These are phyloP conservation scores for Trypethelium eluteriae DNA, from an alignment of 495 filamentous ascomycete genomes.

Conservation along the genomic window DNA sequence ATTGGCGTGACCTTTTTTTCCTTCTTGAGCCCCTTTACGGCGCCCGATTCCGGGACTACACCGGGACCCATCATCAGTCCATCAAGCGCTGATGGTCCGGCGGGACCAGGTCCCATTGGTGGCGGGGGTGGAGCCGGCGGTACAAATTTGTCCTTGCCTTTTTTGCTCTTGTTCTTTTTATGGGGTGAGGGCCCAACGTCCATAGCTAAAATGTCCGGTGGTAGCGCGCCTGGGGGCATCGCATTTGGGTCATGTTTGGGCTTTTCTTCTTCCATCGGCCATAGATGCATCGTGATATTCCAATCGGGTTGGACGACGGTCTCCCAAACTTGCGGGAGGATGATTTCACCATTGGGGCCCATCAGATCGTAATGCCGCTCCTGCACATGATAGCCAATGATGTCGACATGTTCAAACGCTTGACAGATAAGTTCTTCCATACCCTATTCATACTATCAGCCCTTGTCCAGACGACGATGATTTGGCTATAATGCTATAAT, in stretches of 20 bases:
- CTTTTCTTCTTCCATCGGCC: constrained; percentile 64
- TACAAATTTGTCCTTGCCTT: not conserved
- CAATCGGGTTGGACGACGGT: constrained; percentile 79
- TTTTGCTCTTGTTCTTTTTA: not conserved
- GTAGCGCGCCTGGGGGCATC: not conserved
- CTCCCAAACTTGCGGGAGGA: constrained; percentile 82
- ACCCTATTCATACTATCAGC: constrained; percentile 43
- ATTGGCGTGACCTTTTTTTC: not conserved
- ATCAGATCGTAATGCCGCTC: constrained; percentile 80
- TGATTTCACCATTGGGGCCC: constrained; percentile 77
- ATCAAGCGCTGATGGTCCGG: not conserved
- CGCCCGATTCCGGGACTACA: not conserved
- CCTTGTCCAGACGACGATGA: not conserved
- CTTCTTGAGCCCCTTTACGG: not conserved
- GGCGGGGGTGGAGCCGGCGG: not conserved
- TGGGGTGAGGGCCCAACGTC: not conserved
- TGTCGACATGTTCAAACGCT: constrained; percentile 77
- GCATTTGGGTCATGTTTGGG: not conserved
- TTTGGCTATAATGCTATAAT: too few species aligned
- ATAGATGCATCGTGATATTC: constrained; percentile 94
- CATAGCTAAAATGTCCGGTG: not conserved
- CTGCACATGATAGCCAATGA: constrained; percentile 72
- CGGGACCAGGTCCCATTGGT: not conserved
- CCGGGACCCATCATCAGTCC: not conserved
- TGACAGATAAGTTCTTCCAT: constrained; percentile 84